These are phyloP conservation scores for Trichopus zeylanicus DNA, from an alignment of 116 monocot species.

Conservation along the genomic window DNA sequence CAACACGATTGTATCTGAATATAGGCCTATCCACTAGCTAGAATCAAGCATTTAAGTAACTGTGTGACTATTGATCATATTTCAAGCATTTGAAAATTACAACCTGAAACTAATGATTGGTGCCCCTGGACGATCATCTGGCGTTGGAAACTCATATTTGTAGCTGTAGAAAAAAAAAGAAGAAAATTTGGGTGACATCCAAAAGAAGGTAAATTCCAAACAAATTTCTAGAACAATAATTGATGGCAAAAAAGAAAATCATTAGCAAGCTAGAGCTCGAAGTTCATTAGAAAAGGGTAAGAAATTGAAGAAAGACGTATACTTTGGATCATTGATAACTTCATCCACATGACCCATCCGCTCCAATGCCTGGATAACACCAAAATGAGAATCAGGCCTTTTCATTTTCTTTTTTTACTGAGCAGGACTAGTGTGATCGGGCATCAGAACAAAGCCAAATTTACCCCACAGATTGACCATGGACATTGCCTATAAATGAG, in stretches of 20 bases:
- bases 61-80: no score
- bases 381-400: background rate
- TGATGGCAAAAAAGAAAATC: background rate
- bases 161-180: slow-evolving; percentile 48
- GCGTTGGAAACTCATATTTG: slow-evolving; percentile 98
- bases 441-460: background rate
- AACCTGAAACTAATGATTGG: slow-evolving; percentile 99
- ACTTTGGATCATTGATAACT: slow-evolving; percentile 98
- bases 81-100: background rate
- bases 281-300: background rate
- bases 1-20: background rate
- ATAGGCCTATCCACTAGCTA: background rate
- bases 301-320: slow-evolving; percentile 6
- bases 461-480: no score
- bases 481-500: no score
- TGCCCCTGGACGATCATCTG: slow-evolving; percentile 94
- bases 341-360: slow-evolving; percentile 87
- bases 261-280: no score
- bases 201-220: background rate
- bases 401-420: background rate
- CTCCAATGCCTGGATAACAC: slow-evolving; percentile 75
- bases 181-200: background rate
- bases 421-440: background rate
- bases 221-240: background rate
- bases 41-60: background rate